A percentile compares a stretch with the other conserved stretches of the same genome.
Evolutionary conservation across 805 yeast species (phyloP).

Genomic region (Zygosaccharomyces pseudorouxii): DNA sequence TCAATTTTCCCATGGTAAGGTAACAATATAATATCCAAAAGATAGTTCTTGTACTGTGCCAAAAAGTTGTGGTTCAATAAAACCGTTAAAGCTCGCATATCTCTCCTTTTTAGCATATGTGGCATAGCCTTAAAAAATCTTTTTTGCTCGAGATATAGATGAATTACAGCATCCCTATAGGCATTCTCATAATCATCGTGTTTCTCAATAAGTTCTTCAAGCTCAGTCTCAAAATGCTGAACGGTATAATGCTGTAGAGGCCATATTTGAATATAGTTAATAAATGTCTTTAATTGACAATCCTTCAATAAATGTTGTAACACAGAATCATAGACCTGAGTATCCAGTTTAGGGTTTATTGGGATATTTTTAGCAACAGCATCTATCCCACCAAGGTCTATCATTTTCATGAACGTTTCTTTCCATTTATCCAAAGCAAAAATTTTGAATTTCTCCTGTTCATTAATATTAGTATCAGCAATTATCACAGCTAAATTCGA

Average conservation of each 20-base stretch:
- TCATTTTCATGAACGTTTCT: constrained; percentile 51
- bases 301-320: constrained; percentile 44
- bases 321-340: constrained; percentile 42
- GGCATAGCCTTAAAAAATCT: constrained; percentile 61
- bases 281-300: constrained; percentile 37
- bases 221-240: constrained; percentile 38
- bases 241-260: constrained; percentile 49
- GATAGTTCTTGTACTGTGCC: constrained; percentile 40
- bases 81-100: constrained; percentile 51
- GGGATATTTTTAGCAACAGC: constrained; percentile 58
- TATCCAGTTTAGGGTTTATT: constrained; percentile 34
- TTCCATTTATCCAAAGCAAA: constrained; percentile 53
- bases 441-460: constrained; percentile 19
- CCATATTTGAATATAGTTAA: constrained; percentile 51
- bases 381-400: constrained; percentile 43
- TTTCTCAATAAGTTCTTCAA: constrained; percentile 45
- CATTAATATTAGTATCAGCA: constrained; percentile 20
- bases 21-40: constrained; percentile 50
- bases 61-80: constrained; percentile 62
- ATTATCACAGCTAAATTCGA: constrained; percentile 43
- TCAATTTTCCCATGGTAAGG: constrained; percentile 34
- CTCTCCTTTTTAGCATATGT: constrained; percentile 55
- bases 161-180: constrained; percentile 44
- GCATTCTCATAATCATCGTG: constrained; percentile 22
- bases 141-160: constrained; percentile 51